Base-by-base conservation (phyloP, 306 rosid species). In the Cucumis hystrix region DNA sequence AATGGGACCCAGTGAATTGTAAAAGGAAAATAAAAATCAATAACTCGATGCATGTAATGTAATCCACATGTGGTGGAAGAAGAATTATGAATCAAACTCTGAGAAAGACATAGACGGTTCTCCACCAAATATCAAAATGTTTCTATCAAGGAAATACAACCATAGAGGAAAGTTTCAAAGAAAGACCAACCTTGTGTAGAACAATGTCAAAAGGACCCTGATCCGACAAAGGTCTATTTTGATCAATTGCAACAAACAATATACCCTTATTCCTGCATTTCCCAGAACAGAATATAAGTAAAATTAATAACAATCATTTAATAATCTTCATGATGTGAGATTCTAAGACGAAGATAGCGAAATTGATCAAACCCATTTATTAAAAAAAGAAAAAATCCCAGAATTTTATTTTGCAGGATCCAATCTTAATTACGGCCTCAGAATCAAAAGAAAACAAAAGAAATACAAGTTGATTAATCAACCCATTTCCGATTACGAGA, bases 201-300 rank as follows among this genome's bases (percentile, higher is more conserved):
- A 93, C 96, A 45, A 93, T 79, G 81, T 93, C 96, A 77, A 93
- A 93, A 47, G 98, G 96, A 67, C 98, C 98, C 84, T 93, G 98
- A 57, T 93, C 96, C 17, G 90, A 83, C 81, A 93, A 93, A 10
- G 96, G 81, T 71, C 84, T 84, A 79, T 61, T 86, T 37, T 84
- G 96, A 83, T 93, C 98, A 78, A 93, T 91, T 54, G 98, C 89
- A 63, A 93, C 95, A 78, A 93, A 93, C 16, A 78, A 62, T 61
- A 93, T 91, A 63, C 98, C 98, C 84, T 93, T 93, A 49, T 83
- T 91, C 86, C 98, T 93, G 88, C 82, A 88, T 63, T 78, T 60
- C 39, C 75, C 12, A 40, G 66, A 65, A n/a, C 56, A 35, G 16
- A 45, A 28, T 16, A 66, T 45, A 20, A 64, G 71, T 74, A 66